Base-by-base conservation (phyloP, 2,329 filamentous ascomycete species). In the Helicocarpus griseus region DNA sequence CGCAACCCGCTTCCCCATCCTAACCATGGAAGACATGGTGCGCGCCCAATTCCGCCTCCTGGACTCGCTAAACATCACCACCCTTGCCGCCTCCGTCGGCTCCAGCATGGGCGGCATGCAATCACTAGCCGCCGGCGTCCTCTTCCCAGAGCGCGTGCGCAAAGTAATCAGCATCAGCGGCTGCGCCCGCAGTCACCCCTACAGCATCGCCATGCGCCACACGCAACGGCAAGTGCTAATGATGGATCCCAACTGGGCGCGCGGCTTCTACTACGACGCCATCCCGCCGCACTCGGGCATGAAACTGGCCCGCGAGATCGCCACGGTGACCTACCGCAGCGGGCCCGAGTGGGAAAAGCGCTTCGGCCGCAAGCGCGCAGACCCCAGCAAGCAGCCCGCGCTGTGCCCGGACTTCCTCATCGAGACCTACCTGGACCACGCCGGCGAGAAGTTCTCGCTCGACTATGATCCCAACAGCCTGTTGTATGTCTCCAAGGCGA, bases 51-150 rank as follows among this genome's bases (percentile, higher is more conserved):
- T 97, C 72, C 78, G 87, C 40, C 78, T 98, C 28, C 77, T 98
- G 11, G 90, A 97, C 66, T 69, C 74, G 4, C 74, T 98, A 26
- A 83, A 83, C 5, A 85, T 98, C 43, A 65, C 80, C 22, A 87
- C 82, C 62, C 77, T 98, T 8, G 88, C 95, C 67, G 93, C 93
- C 17, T 95, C 88, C 53, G 91, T 98, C 19, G 93, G 93, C 13
- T 89, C 88, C 5, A 95, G 89, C 68, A 98, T 98, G 93, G 93
- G 93, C 49, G 93, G 93, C 50, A 98, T 98, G 93, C 91, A 95
- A 66, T 93, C 87, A 59, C 78, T 98, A 4, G 90, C 90, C 6
- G 87, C 89, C 0, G 93, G 88, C 3, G 82, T 87, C 1, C 72
- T 95, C 28, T 95, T 91, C 65, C 87, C 89, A 0, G 80, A 87